Percentiles rank a stretch among this genome's conserved stretches.
phyloP scores from a whole-genome alignment of 208 protist species.

The Tritrichomonas foetus region DNA sequence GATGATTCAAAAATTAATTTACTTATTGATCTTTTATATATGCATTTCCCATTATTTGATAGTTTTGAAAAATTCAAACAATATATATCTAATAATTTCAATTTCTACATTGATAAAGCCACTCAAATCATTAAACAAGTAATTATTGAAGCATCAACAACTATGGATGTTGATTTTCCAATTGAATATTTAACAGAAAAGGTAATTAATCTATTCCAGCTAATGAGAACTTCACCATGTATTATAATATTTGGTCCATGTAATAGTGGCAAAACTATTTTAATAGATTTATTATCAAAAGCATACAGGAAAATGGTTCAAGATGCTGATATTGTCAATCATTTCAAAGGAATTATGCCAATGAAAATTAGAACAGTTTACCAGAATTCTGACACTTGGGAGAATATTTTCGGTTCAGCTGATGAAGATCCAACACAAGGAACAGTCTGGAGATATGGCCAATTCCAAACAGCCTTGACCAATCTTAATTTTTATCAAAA shows the following conservation, averaged over 20 bases:
- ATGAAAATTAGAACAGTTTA: neutral
- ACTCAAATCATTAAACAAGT: neutral
- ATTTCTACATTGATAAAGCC: neutral
- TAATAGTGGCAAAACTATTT: neutral
- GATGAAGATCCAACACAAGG: neutral
- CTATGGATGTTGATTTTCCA: neutral
- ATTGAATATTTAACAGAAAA: slow-evolving; percentile 30
- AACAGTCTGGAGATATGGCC: neutral
- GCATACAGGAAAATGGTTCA: neutral
- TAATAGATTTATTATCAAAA: neutral
- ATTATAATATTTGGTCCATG: neutral
- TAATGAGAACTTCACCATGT: neutral
- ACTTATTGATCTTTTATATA: neutral
- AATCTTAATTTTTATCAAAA: neutral
- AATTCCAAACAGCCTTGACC: neutral
- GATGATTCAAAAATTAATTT: neutral
- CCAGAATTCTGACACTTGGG: neutral
- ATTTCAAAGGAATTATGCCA: neutral
- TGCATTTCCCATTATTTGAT: neutral
- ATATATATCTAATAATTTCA: neutral
- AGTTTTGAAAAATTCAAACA: neutral
- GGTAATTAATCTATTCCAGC: neutral
- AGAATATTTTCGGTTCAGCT: neutral
- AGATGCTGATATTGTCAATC: neutral
- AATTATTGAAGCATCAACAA: neutral